Base-by-base conservation (phyloP, 2,329 filamentous ascomycete genomes). In the Talaromyces sp. region DNA sequence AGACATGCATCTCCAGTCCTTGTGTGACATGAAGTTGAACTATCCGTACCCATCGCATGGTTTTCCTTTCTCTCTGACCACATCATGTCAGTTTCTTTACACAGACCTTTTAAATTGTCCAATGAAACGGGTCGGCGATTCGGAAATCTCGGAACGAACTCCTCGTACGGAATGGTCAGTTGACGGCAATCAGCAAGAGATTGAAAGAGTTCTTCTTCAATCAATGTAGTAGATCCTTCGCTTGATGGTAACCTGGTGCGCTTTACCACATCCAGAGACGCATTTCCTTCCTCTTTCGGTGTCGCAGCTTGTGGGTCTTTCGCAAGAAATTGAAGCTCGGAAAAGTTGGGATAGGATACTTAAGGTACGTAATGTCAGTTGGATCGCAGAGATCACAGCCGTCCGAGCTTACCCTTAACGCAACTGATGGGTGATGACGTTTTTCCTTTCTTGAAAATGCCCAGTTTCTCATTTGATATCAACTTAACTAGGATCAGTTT, bases 391-490 rank as follows among this genome's bases (percentile, higher is more conserved):
- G n/a, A 31, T 15, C 7, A 28, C 19, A 36, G 31, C 13, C 35
- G 41, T 43, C 7, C 5, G 13, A 19, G 62, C n/a, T 61, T 59
- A 66, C 66, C 58, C 36, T 63, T 58, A 25, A 58, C 58, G 28
- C 62, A 56, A n/a, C 62, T 67, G 5, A 69, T 53, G 1, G 69
- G 67, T 4, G 67, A 67, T 17, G 73, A 75, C 10, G 69, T 63
- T 43, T 67, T 72, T 1, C 72, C 72, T 48, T 67, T 75, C 15
- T 62, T 65, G 62, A 75, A 76, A 13, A 75, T 67, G 1, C 72
- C 73, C 37, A 67, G 7, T 5, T 62, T 64, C 7, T 52, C 36
- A 8, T 59, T 57, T 15, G 56, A 58, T 22, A 58, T 63, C n/a
- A 73, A 59, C 72, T 73, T 41, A 17, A 1, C 56, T 39, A 39